These are phyloP conservation scores for Nasturtium officinale DNA, from an alignment of 345 rosid species.

Conservation along the genomic window DNA sequence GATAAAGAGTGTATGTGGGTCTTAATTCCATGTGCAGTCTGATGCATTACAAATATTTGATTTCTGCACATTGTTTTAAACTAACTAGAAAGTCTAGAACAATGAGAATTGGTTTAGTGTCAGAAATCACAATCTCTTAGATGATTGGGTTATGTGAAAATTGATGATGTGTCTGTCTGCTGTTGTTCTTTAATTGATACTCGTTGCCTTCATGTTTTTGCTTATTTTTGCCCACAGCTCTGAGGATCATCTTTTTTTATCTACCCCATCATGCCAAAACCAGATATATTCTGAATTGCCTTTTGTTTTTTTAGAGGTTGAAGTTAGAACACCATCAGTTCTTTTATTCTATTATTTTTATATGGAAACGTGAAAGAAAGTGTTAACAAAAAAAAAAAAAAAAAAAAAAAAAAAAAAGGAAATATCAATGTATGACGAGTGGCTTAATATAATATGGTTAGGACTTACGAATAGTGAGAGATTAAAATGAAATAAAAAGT, in stretches of 20 bases:
- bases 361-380: slow-evolving; percentile 7
- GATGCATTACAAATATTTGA: neutral
- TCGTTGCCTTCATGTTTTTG: neutral
- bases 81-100: slow-evolving; percentile 6
- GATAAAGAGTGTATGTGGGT: neutral
- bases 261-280: neutral
- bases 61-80: slow-evolving; percentile 3
- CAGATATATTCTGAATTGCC: neutral
- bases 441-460: neutral
- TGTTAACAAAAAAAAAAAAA: neutral
- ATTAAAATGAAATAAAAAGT: neutral
- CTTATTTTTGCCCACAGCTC: neutral
- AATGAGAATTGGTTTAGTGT: slow-evolving; percentile 5
- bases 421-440: neutral
- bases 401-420: neutral
- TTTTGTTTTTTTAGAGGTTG: neutral
- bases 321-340: slow-evolving; percentile 2
- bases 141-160: slow-evolving; percentile 4
- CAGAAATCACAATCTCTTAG: neutral
- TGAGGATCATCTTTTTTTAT: neutral
- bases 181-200: neutral
- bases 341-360: too few relatives aligned
- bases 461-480: neutral
- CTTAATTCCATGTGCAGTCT: neutral
- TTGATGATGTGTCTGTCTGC: neutral